Percentiles rank a stretch among this genome's conserved stretches.
phyloP scores from a whole-genome alignment of 2,329 filamentous ascomycete species.

The Arthrobotrys sphaeroides region DNA sequence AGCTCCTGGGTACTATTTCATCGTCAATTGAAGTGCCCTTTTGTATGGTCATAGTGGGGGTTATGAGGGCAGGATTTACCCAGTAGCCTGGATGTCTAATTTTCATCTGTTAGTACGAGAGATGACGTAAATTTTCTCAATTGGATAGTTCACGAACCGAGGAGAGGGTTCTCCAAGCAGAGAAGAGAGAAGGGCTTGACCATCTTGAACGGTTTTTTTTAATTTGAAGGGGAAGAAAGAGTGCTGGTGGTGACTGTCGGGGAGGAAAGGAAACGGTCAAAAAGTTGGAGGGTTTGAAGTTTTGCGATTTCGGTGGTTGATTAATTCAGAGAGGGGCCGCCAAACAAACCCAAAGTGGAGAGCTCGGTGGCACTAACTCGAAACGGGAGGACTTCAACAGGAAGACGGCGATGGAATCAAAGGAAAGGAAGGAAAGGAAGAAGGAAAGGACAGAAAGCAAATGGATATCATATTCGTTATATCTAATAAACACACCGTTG shows the following conservation, averaged over 20 bases:
- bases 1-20: constrained; percentile 77
- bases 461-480: constrained; percentile 21
- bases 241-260: too few relatives aligned
- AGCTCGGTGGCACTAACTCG: constrained; percentile 26
- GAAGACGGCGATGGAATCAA: background rate
- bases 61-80: too few relatives aligned
- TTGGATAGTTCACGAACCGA: constrained; percentile 68
- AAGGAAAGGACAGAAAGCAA: background rate
- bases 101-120: background rate
- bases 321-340: constrained; percentile 5
- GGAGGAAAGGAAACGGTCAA: background rate
- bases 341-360: constrained; percentile 30
- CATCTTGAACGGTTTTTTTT: constrained; percentile 67
- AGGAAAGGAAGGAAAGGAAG: background rate
- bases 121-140: constrained; percentile 1
- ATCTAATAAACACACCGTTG: constrained; percentile 4
- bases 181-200: constrained; percentile 88
- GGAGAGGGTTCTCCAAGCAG: constrained; percentile 95
- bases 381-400: constrained; percentile 5
- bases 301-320: constrained; percentile 29
- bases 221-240: background rate
- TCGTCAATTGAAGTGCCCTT: constrained; percentile 49
- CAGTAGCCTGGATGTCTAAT: constrained; percentile 85
- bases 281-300: constrained; percentile 13
- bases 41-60: background rate